These are phyloP conservation scores for Alternaria tenuissima DNA, from an alignment of 2,329 filamentous ascomycete species.

Conservation along the genomic window DNA sequence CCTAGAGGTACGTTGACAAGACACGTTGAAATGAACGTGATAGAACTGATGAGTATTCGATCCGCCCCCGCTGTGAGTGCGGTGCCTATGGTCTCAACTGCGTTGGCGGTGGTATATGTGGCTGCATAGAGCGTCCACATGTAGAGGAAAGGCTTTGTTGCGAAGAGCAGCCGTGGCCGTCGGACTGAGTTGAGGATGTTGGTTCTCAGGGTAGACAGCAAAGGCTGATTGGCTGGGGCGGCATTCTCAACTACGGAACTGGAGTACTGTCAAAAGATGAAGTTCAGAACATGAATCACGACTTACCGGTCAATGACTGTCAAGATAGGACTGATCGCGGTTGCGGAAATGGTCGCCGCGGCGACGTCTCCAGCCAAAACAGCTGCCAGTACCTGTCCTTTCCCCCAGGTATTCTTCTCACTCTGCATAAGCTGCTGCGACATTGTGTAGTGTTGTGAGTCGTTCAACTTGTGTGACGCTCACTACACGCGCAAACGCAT, in stretches of 20 bases:
- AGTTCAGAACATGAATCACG: background rate
- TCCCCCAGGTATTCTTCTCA: slow-evolving; percentile 5
- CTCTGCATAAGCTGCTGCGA: slow-evolving; percentile 18
- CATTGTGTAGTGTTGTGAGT: slow-evolving; percentile 10
- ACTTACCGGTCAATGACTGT: slow-evolving; percentile 41
- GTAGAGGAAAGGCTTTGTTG: slow-evolving; percentile 37
- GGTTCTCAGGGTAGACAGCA: slow-evolving; percentile 14
- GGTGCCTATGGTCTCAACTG: slow-evolving; percentile 29
- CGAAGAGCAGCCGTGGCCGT: slow-evolving; percentile 36
- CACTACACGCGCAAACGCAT: background rate
- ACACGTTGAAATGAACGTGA: slow-evolving; percentile 39
- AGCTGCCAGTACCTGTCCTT: slow-evolving; percentile 12
- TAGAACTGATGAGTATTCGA: slow-evolving; percentile 16
- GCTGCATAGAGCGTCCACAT: slow-evolving; percentile 42
- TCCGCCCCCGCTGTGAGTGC: slow-evolving; percentile 12
- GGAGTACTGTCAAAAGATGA: background rate
- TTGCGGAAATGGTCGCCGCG: slow-evolving; percentile 36
- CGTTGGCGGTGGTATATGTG: slow-evolving; percentile 40
- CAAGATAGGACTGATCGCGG: slow-evolving; percentile 34
- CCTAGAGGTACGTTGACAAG: slow-evolving; percentile 38
- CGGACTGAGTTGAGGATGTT: slow-evolving; percentile 32
- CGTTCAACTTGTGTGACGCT: background rate
- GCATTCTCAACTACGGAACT: background rate
- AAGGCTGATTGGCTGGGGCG: too few species aligned
- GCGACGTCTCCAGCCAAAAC: slow-evolving; percentile 34